A percentile compares a stretch with the other conserved stretches of the same genome.
These are phyloP conservation scores for Hamigera avellanea DNA, from an alignment of 495 filamentous ascomycete genomes.

Conservation along the genomic window DNA sequence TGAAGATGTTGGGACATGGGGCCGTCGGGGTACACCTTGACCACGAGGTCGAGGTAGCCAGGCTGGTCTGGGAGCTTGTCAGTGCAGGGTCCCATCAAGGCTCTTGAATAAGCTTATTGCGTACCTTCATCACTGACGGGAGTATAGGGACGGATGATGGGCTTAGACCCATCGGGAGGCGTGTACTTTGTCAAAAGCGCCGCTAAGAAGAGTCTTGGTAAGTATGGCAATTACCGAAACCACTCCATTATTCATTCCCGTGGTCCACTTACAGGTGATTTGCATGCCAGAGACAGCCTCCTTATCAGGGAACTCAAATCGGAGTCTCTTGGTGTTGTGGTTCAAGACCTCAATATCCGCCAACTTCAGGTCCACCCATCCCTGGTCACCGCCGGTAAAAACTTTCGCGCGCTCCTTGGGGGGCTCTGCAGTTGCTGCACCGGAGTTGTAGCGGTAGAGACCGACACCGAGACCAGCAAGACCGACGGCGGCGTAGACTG, in stretches of 20 bases:
- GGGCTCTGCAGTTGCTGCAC: constrained; percentile 18
- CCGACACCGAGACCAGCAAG: constrained; percentile 30
- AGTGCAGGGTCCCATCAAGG: too few relatives aligned
- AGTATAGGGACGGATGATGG: constrained; percentile 83
- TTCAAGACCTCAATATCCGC: constrained; percentile 66
- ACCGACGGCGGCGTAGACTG: constrained; percentile 29
- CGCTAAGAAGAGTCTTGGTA: constrained; percentile 27
- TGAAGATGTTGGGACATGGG: constrained; percentile 88
- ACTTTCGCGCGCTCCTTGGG: constrained; percentile 33
- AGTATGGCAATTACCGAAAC: not conserved
- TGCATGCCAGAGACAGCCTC: constrained; percentile 72
- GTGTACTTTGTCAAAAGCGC: constrained; percentile 83
- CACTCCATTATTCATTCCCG: not conserved
- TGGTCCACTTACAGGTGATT: constrained; percentile 54
- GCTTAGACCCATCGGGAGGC: constrained; percentile 63
- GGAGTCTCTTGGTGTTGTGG: constrained; percentile 81
- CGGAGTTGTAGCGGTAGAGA: constrained; percentile 31
- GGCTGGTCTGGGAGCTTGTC: constrained; percentile 47
- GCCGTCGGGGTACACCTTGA: constrained; percentile 83
- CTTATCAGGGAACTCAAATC: constrained; percentile 72
- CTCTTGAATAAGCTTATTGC: too few relatives aligned
- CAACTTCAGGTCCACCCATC: constrained; percentile 70
- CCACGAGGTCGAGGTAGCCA: constrained; percentile 77
- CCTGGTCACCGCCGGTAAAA: constrained; percentile 79
- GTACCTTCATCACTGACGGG: constrained; percentile 81